phyloP scores from a whole-genome alignment of 2,329 filamentous ascomycete species.

The Ceratocystis cacaofunesta region DNA sequence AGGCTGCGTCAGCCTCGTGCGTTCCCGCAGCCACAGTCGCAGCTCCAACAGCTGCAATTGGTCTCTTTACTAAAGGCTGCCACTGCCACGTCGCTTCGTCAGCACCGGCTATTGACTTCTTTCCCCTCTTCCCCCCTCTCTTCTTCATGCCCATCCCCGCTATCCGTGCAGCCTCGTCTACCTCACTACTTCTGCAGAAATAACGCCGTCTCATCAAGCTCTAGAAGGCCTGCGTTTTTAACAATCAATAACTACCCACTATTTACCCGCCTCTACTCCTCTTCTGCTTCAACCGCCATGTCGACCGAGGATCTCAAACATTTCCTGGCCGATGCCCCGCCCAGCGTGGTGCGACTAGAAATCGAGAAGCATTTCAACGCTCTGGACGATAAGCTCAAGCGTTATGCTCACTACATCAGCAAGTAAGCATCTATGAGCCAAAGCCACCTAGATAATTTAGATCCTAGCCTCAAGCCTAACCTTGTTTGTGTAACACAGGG shows the following conservation, averaged over 20 bases:
- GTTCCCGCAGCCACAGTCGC: slow-evolving; percentile 10
- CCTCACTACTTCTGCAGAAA: background rate
- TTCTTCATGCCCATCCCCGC: background rate
- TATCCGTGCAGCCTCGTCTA: background rate
- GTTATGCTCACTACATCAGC: slow-evolving; percentile 83
- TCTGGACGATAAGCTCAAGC: slow-evolving; percentile 59
- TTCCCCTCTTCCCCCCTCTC: background rate
- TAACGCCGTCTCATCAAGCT: background rate
- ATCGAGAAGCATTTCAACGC: slow-evolving; percentile 88
- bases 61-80: slow-evolving; percentile 9
- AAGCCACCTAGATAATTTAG: background rate
- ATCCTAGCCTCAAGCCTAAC: background rate
- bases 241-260: background rate
- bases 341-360: slow-evolving; percentile 71
- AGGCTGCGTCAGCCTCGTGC: slow-evolving; percentile 16
- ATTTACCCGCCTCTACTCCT: slow-evolving; percentile 13
- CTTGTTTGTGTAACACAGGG: slow-evolving; percentile 32
- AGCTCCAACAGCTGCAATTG: slow-evolving; percentile 5
- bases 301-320: slow-evolving; percentile 53
- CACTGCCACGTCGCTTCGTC: slow-evolving; percentile 2
- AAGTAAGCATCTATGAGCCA: slow-evolving; percentile 35
- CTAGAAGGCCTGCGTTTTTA: background rate
- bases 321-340: slow-evolving; percentile 83
- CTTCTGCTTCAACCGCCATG: slow-evolving; percentile 25
- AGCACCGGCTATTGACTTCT: slow-evolving; percentile 5